Percentiles rank a stretch among this genome's conserved stretches.
Conservation (phyloP, 495 filamentous ascomycete species). For the Podospora pseudoanserina region DNA sequence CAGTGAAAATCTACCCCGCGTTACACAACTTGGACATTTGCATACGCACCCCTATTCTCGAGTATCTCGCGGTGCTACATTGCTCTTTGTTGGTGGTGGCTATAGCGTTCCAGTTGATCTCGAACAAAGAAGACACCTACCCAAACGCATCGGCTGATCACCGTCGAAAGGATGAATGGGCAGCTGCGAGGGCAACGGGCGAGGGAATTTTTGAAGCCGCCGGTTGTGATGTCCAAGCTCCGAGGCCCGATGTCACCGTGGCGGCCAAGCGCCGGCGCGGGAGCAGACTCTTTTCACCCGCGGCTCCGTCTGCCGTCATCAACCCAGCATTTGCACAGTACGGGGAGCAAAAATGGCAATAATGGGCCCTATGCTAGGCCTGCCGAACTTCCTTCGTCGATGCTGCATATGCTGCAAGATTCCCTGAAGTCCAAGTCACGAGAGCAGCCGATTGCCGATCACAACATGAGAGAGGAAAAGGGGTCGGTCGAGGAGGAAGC, state of each 20-base stretch:
- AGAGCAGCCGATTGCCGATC: constrained; percentile 17
- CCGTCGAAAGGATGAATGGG: not conserved
- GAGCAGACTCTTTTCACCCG: not conserved
- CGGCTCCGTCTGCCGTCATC: not conserved
- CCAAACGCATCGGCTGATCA: too few species aligned
- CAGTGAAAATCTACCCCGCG: not conserved
- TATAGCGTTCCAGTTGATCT: not conserved
- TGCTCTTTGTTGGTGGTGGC: not conserved
- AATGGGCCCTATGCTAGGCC: too few species aligned
- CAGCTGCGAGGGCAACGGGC: not conserved
- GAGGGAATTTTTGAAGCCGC: not conserved
- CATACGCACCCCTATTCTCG: too few species aligned
- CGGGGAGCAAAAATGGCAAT: not conserved
- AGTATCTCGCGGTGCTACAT: not conserved
- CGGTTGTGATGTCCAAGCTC: not conserved
- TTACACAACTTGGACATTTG: constrained; percentile 13
- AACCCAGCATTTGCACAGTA: not conserved
- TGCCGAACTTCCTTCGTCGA: not conserved
- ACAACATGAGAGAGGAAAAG: constrained; percentile 1
- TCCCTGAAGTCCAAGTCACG: constrained; percentile 13
- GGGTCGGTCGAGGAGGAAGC: not conserved
- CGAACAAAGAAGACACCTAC: too few species aligned
- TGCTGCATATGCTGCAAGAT: not conserved
- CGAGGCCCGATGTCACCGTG: constrained; percentile 1
- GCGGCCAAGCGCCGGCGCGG: not conserved